Percentiles rank a stretch among this genome's conserved stretches.
Conservation (phyloP, 2,329 filamentous ascomycete species). For the Aureobasidium vineae region DNA sequence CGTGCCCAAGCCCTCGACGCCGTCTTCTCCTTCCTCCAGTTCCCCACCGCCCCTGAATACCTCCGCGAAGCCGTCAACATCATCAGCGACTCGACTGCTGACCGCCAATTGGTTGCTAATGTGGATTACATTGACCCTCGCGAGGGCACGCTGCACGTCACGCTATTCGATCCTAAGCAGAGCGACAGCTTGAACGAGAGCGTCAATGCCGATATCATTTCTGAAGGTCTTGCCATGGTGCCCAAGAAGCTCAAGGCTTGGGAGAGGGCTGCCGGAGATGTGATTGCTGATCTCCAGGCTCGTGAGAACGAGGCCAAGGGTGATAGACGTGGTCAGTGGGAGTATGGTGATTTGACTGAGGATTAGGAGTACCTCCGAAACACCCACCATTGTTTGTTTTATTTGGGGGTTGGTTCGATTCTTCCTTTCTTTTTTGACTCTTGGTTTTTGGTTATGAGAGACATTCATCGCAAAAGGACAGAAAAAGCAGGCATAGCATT, state of each 20-base stretch:
- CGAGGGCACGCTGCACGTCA: slow-evolving; percentile 81
- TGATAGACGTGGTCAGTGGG: slow-evolving; percentile 86
- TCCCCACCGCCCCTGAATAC: slow-evolving; percentile 80
- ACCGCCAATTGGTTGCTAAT: slow-evolving; percentile 76
- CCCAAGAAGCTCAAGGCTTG: slow-evolving; percentile 87
- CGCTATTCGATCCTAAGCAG: slow-evolving; percentile 74
- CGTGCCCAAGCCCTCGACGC: slow-evolving; percentile 86
- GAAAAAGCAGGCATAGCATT: slow-evolving; percentile 8
- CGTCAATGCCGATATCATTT: slow-evolving; percentile 83
- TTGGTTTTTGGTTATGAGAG: background rate
- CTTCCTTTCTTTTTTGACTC: background rate
- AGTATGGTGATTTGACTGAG: slow-evolving; percentile 95
- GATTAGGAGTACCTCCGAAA: slow-evolving; percentile 47
- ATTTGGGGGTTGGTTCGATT: background rate
- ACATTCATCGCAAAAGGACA: background rate
- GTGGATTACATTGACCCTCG: slow-evolving; percentile 79
- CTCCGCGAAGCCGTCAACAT: slow-evolving; percentile 74
- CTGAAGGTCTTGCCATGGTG: slow-evolving; percentile 84
- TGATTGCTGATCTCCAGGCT: slow-evolving; percentile 69
- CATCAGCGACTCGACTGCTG: slow-evolving; percentile 69
- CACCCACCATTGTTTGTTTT: too few species aligned
- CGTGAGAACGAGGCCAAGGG: slow-evolving; percentile 77
- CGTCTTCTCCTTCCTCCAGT: slow-evolving; percentile 81
- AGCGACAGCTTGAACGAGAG: slow-evolving; percentile 66
- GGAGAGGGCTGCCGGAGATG: slow-evolving; percentile 74